A percentile compares a stretch with the other conserved stretches of the same genome.
Conservation (phyloP, 2,329 filamentous ascomycete genomes). For the Colletotrichum sp. region DNA sequence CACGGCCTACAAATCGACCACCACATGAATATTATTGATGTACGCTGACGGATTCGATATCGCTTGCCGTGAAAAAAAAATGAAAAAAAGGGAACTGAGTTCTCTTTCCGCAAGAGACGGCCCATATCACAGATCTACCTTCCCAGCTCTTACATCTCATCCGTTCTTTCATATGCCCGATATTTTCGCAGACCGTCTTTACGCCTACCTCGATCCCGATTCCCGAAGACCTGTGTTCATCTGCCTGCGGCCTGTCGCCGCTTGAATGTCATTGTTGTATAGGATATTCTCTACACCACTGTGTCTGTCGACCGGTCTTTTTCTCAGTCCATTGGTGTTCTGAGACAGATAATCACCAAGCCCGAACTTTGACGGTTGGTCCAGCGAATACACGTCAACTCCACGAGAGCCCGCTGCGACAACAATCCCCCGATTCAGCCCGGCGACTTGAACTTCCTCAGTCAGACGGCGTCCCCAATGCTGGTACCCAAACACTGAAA, state of each 20-base stretch:
- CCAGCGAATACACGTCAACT: background rate
- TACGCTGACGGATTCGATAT: background rate
- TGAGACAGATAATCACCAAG: background rate
- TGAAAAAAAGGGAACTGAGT: background rate
- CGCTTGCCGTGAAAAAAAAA: background rate
- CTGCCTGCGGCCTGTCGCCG: background rate
- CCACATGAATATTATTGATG: background rate
- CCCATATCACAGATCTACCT: background rate
- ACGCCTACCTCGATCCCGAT: background rate
- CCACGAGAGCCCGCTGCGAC: background rate
- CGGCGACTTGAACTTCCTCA: background rate
- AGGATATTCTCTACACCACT: background rate
- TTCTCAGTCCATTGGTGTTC: background rate
- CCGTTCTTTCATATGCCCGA: background rate
- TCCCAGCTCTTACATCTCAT: background rate
- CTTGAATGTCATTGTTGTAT: background rate
- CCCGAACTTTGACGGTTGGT: background rate
- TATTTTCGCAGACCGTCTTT: background rate
- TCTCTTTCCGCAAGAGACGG: background rate
- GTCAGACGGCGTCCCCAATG: background rate
- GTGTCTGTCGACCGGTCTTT: accelerated
- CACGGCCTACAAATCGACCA: background rate
- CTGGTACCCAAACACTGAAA: background rate
- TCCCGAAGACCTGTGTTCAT: background rate
- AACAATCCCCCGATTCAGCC: background rate